Evolutionary conservation across 805 yeast species (phyloP).

Genomic region (Candida endomychidarum): DNA sequence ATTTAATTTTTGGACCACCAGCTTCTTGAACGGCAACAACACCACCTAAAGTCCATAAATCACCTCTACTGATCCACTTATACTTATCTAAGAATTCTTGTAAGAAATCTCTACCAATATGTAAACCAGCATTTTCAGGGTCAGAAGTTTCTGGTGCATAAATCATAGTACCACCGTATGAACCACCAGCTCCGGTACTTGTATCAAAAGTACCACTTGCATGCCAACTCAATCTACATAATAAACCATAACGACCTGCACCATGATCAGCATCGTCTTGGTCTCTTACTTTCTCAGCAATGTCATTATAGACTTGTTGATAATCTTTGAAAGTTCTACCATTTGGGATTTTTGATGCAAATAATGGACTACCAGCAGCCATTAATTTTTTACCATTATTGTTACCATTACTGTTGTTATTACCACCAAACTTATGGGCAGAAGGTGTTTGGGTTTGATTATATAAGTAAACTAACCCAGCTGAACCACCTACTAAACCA

Average conservation of each 20-base stretch:
- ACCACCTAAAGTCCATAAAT: slow-evolving; percentile 77
- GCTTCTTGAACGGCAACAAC: slow-evolving; percentile 75
- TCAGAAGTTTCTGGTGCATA: slow-evolving; percentile 32
- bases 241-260: slow-evolving; percentile 38
- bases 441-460: neutral
- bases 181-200: slow-evolving; percentile 31
- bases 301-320: slow-evolving; percentile 69
- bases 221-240: slow-evolving; percentile 43
- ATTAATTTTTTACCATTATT: slow-evolving; percentile 8
- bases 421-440: neutral
- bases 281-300: slow-evolving; percentile 60
- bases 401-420: neutral
- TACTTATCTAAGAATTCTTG: slow-evolving; percentile 55
- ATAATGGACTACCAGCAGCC: slow-evolving; percentile 28
- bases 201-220: slow-evolving; percentile 32
- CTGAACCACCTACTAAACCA: slow-evolving; percentile 7
- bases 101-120: slow-evolving; percentile 54
- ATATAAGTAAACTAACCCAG: slow-evolving; percentile 2
- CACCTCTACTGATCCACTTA: slow-evolving; percentile 77
- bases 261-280: slow-evolving; percentile 35
- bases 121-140: slow-evolving; percentile 60
- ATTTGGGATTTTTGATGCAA: slow-evolving; percentile 35
- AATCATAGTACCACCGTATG: slow-evolving; percentile 39
- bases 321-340: slow-evolving; percentile 50
- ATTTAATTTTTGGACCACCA: slow-evolving; percentile 74